Conservation (phyloP, 176 grass and related monocot species). For the Zoysia pacifica region DNA sequence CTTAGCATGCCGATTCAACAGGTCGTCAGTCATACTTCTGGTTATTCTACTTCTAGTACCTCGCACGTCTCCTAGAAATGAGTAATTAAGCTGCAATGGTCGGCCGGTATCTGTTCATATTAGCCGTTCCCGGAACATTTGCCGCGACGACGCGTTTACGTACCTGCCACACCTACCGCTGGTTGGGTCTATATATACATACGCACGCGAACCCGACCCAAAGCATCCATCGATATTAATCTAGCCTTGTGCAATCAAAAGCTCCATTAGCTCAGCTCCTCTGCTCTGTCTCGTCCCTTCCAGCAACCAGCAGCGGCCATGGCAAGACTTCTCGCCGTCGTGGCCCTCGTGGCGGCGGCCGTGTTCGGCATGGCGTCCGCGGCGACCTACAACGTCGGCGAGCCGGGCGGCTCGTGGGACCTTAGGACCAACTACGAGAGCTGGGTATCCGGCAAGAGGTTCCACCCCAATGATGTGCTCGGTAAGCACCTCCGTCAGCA, state of each 20-base stretch:
- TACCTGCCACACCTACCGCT: slow-evolving; percentile 20
- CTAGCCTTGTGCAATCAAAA: neutral
- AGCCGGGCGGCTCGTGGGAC: slow-evolving; percentile 50
- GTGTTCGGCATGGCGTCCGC: slow-evolving; percentile 38
- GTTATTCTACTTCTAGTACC: no score
- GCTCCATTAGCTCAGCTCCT: neutral
- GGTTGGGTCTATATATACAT: neutral
- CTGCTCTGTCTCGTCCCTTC: slow-evolving; percentile 38
- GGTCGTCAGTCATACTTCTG: no score
- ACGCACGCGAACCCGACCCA: neutral
- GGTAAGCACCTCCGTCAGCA: neutral
- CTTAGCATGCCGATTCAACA: no score
- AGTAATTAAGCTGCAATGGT: no score
- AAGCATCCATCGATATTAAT: neutral
- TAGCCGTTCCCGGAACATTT: neutral
- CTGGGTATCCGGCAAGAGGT: slow-evolving; percentile 55
- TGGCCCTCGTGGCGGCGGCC: slow-evolving; percentile 21
- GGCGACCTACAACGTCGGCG: slow-evolving; percentile 54
- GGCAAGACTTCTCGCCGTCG: slow-evolving; percentile 1
- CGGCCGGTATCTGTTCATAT: no score
- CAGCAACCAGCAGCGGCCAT: slow-evolving; percentile 2
- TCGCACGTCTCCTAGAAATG: no score
- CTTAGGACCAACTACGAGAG: slow-evolving; percentile 36
- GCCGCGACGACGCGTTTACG: neutral
- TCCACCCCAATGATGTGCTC: slow-evolving; percentile 44